These are phyloP conservation scores for Saccharata proteae DNA, from an alignment of 2,329 filamentous ascomycete genomes.

Conservation along the genomic window DNA sequence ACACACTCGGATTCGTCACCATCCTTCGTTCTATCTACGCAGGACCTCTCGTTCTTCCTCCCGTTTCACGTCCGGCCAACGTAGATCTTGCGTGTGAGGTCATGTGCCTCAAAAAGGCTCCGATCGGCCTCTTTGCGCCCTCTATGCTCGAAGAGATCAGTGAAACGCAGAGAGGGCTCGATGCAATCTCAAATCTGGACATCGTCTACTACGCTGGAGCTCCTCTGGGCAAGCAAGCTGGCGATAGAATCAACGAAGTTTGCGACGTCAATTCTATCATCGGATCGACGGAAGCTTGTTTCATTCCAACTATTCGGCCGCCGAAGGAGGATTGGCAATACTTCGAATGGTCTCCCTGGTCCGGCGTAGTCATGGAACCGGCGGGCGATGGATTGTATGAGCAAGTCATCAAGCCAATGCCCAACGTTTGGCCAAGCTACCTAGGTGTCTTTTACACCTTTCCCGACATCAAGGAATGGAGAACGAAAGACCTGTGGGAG, in stretches of 20 bases:
- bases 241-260: slow-evolving; percentile 12
- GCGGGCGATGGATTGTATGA: slow-evolving; percentile 13
- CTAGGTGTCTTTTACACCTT: slow-evolving; percentile 13
- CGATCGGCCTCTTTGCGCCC: slow-evolving; percentile 15
- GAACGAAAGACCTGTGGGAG: slow-evolving; percentile 13
- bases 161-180: slow-evolving; percentile 13
- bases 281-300: slow-evolving; percentile 15
- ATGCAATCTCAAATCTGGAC: slow-evolving; percentile 12
- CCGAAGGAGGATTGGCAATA: slow-evolving; percentile 14
- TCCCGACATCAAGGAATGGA: slow-evolving; percentile 10
- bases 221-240: slow-evolving; percentile 12
- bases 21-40: slow-evolving; percentile 11
- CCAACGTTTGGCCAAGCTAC: slow-evolving; percentile 3
- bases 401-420: slow-evolving; percentile 10
- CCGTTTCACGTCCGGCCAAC: slow-evolving; percentile 7
- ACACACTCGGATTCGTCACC: slow-evolving; percentile 11
- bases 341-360: slow-evolving; percentile 15
- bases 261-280: slow-evolving; percentile 14
- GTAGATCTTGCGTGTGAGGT: slow-evolving; percentile 11
- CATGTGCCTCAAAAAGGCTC: slow-evolving; percentile 9
- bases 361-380: slow-evolving; percentile 15
- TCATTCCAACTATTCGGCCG: slow-evolving; percentile 11
- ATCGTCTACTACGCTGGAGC: slow-evolving; percentile 13
- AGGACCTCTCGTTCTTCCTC: slow-evolving; percentile 9
- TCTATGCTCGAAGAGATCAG: slow-evolving; percentile 17